Percentiles rank a stretch among this genome's conserved stretches.
Conservation (phyloP, 441 rosid species). For the Iberis amara region DNA sequence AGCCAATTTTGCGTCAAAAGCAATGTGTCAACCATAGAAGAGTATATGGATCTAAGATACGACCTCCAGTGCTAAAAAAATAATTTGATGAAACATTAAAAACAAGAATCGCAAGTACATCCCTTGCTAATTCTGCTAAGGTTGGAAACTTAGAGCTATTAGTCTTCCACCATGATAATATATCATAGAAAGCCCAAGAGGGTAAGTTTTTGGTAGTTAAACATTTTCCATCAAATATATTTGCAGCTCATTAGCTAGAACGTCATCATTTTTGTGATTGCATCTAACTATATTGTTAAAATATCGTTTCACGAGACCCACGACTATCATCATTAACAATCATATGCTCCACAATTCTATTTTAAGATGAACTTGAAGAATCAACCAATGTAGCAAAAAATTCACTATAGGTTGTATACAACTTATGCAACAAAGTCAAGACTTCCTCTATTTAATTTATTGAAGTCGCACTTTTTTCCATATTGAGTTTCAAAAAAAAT, state of each 20-base stretch:
- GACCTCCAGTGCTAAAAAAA: not conserved
- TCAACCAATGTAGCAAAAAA: not conserved
- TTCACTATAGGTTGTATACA: not conserved
- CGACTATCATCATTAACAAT: not conserved
- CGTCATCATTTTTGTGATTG: not conserved
- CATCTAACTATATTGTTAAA: not conserved
- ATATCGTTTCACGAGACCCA: not conserved
- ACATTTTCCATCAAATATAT: not conserved
- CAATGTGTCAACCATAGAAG: no score
- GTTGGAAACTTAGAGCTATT: not conserved
- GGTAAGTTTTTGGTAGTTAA: not conserved
- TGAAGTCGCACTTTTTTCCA: not conserved
- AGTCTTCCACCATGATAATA: not conserved
- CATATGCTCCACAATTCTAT: not conserved
- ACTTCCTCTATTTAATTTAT: not conserved
- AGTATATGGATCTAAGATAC: not conserved
- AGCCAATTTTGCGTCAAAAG: no score
- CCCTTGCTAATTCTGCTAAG: not conserved
- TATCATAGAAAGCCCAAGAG: not conserved
- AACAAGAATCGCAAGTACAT: not conserved
- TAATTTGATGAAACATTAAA: not conserved
- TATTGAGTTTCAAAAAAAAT: not conserved
- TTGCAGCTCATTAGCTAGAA: not conserved
- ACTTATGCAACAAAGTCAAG: not conserved
- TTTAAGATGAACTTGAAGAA: not conserved